phyloP scores from a whole-genome alignment of 352 stramenopile genomes.

The Phytophthora macrochlamydospora region DNA sequence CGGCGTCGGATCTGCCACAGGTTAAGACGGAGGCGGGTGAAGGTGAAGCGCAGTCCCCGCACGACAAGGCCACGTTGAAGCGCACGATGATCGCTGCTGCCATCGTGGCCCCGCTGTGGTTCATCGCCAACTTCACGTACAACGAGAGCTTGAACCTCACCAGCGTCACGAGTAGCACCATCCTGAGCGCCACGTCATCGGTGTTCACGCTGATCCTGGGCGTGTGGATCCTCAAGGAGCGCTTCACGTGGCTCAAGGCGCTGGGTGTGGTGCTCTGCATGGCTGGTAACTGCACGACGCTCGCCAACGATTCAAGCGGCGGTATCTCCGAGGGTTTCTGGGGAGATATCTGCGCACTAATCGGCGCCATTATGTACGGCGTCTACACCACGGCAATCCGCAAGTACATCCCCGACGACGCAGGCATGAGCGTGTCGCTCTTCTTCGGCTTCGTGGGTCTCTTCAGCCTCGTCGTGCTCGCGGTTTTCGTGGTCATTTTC shows the following conservation, averaged over 20 bases:
- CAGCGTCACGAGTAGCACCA: slow-evolving; percentile 94
- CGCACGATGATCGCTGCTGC: slow-evolving; percentile 50
- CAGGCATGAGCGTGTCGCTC: slow-evolving; percentile 90
- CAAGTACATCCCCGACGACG: slow-evolving; percentile 77
- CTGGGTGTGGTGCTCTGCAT: slow-evolving; percentile 91
- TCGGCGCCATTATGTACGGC: slow-evolving; percentile 92
- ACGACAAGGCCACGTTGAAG: slow-evolving; percentile 30
- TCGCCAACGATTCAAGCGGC: slow-evolving; percentile 71
- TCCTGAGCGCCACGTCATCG: slow-evolving; percentile 93
- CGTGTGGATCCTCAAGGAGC: slow-evolving; percentile 82
- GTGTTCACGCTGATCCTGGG: slow-evolving; percentile 95
- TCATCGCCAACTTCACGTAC: slow-evolving; percentile 95
- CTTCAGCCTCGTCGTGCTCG: slow-evolving; percentile 93
- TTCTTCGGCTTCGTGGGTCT: slow-evolving; percentile 97
- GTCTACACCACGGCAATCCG: slow-evolving; percentile 93
- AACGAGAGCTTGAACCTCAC: slow-evolving; percentile 93
- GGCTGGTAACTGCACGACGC: slow-evolving; percentile 88
- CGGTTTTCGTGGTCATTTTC: slow-evolving; percentile 86
- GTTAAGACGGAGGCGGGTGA: slow-evolving; percentile 19
- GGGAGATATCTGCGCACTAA: slow-evolving; percentile 71
- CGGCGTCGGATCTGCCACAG: slow-evolving; percentile 20
- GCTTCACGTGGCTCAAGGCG: slow-evolving; percentile 83
- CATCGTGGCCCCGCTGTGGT: slow-evolving; percentile 93
- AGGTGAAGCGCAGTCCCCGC: slow-evolving; percentile 23
- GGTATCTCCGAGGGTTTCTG: slow-evolving; percentile 46